Conservation (phyloP, 1,284 basidiomycete species). For the Vanrija pseudolonga region DNA sequence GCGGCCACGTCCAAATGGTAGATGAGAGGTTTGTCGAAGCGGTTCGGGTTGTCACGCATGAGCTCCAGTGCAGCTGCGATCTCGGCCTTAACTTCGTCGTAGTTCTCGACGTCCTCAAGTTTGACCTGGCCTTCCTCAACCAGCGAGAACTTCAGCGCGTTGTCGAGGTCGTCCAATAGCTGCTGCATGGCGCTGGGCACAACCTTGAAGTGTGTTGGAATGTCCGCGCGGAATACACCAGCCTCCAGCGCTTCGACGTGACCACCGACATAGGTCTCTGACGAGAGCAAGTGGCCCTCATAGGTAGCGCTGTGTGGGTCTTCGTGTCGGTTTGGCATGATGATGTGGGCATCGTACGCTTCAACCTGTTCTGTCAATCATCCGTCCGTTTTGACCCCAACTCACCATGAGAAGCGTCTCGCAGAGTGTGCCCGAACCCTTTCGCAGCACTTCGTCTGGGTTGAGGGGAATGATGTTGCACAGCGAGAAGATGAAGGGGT, state of each 20-base stretch:
- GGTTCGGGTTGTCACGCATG: conserved; percentile 86
- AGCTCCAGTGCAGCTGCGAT: conserved; percentile 77
- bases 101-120: conserved; percentile 87
- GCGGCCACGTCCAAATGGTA: conserved; percentile 99
- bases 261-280: conserved; percentile 98
- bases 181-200: conserved; percentile 82
- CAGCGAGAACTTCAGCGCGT: conserved; percentile 84
- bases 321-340: conserved; percentile 98
- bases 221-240: conserved; percentile 96
- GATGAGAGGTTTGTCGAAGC: conserved; percentile 88
- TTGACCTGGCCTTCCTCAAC: conserved; percentile 78
- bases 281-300: conserved; percentile 91
- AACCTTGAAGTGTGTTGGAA: conserved; percentile 91
- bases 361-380: conserved; percentile 65
- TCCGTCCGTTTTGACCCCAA: too few relatives aligned
- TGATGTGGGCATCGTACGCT: conserved; percentile 84
- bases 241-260: conserved; percentile 99
- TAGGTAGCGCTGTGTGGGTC: conserved; percentile 90
- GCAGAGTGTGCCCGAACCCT: conserved; percentile 93
- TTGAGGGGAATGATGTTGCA: conserved; percentile 99
- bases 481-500: conserved; percentile 98
- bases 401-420: conserved; percentile 96
- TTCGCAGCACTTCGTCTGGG: conserved; percentile 93
- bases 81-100: conserved; percentile 81
- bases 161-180: conserved; percentile 92